Evolutionary conservation across 192 early-diverging fungal genomes (phyloP).

Genomic region (Backusella westeae): DNA sequence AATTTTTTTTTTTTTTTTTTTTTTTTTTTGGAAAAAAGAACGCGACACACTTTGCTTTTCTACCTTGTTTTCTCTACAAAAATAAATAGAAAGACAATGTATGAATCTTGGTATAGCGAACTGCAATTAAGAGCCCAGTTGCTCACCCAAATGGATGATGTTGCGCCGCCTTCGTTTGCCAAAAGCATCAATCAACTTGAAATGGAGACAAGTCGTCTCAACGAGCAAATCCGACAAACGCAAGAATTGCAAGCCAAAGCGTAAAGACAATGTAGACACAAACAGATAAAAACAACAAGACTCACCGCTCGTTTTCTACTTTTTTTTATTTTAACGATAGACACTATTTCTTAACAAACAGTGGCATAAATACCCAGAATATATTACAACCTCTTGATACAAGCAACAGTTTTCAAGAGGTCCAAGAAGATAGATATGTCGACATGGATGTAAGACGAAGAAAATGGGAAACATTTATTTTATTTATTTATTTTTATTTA

Average conservation of each 20-base stretch:
- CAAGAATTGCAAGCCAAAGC: constrained; percentile 8
- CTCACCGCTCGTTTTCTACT: neutral
- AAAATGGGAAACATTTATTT: neutral
- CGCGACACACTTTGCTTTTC: neutral
- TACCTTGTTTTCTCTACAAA: neutral
- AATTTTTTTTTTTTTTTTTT: too few species aligned
- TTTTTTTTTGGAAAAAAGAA: too few species aligned
- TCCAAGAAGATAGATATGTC: neutral
- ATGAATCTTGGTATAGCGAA: neutral
- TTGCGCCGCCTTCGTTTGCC: neutral
- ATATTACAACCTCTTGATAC: neutral
- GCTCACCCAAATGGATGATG: neutral
- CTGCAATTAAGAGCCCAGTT: neutral
- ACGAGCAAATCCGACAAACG: constrained; percentile 3
- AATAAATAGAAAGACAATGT: neutral
- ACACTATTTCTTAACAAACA: constrained; percentile 9
- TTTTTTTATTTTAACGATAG: neutral
- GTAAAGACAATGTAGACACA: neutral
- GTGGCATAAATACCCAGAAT: constrained; percentile 1
- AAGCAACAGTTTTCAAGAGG: neutral
- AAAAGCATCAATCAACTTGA: neutral
- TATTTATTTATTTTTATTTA: neutral
- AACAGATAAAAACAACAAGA: neutral
- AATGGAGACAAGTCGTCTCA: neutral
- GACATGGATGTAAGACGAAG: neutral